Evolutionary conservation across 441 rosid genomes (phyloP), one percentile per base, ranked within the genome.

Genomic region (Erysimum pusillum): DNA sequence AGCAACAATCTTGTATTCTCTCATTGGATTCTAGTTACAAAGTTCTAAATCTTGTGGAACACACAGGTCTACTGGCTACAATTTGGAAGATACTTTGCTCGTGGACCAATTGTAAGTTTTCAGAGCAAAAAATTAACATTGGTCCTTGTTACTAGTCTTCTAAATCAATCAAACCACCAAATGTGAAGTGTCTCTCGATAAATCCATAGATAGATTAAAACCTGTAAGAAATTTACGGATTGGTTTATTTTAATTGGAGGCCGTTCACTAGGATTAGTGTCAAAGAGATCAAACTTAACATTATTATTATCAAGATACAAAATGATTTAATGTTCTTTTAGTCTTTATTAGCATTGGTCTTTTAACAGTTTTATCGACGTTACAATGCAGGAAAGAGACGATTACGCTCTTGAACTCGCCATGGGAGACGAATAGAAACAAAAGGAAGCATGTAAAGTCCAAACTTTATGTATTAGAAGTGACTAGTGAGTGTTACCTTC

Each of bases 21-120:
- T 57, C 56, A 15, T 58, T 77, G 41, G 56, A 44, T 53, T 51
- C 17, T 14, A 62, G 17, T 18, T 49, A 36, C 17, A 70, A 1
- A 9, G 48, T 45, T 69, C 17, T 71, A 25, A 63, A 64, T 56
- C 53, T 6, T 52, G 2, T 76, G 71, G 28, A 64, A 45, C 63
- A 70, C 75, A 72, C 91, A 94, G 99, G 99, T 94, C n/a, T 94
- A 94, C 80, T 92, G 98, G 99, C 97, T 94, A 80, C 99, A 94
- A 65, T 94, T 94, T 73, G 98, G 99, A 88, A 90, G 99, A 92
- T 94, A 90, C 88, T 92, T 92, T 67, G 99, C 99, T 1, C 91
- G 94, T 79, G 98, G 99, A 81, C 97, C 98, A 39, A 78, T 92
- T 67, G 98, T 94, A 85, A 92, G 99, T 88, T 68, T 54, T 69